These are phyloP conservation scores for Dictyostelium capitatum DNA, from an alignment of 78 protist species.

Conservation along the genomic window DNA sequence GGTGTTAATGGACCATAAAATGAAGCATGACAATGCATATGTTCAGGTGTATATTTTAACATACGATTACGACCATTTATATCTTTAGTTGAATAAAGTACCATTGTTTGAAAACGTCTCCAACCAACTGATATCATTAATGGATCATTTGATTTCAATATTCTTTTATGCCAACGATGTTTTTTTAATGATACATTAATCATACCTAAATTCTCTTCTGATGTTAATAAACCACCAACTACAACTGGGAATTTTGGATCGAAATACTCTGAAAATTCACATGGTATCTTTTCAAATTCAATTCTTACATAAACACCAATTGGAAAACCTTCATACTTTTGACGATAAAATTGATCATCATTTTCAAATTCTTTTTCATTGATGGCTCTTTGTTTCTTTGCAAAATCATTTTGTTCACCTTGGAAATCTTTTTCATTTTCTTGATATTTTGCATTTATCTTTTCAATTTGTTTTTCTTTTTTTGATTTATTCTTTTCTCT, in stretches of 20 bases:
- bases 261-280: constrained; percentile 94
- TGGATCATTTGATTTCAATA: constrained; percentile 98
- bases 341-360: constrained; percentile 61
- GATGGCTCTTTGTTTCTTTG: constrained; percentile 50
- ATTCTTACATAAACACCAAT: constrained; percentile 98
- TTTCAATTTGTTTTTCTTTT: constrained; percentile 54
- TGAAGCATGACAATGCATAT: constrained; percentile 98
- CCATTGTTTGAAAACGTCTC: constrained; percentile 97
- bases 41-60: constrained; percentile 99
- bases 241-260: constrained; percentile 93
- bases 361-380: constrained; percentile 87
- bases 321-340: constrained; percentile 79
- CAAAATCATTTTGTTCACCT: constrained; percentile 46
- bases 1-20: constrained; percentile 96
- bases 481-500: constrained; percentile 19
- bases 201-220: constrained; percentile 95
- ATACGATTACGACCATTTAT: constrained; percentile 91
- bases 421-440: constrained; percentile 66
- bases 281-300: constrained; percentile 92
- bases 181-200: constrained; percentile 93
- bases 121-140: constrained; percentile 98
- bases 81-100: constrained; percentile 90
- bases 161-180: constrained; percentile 97
- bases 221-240: constrained; percentile 95
- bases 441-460: constrained; percentile 53